Conservation (phyloP, 495 filamentous ascomycete genomes). For the Xeromyces bisporus region DNA sequence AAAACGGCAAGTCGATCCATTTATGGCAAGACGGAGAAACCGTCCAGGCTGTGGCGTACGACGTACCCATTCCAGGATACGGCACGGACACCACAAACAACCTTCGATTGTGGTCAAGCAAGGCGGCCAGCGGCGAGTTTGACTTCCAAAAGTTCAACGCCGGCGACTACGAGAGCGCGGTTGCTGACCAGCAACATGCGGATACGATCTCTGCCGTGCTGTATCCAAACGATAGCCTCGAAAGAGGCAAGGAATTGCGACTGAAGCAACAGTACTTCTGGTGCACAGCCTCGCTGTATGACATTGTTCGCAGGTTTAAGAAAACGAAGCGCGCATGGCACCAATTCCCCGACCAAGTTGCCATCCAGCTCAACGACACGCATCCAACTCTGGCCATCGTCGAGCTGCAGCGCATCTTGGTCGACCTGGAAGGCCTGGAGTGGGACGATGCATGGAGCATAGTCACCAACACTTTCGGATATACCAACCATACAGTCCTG, state of each 20-base stretch:
- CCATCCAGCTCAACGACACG: conserved; percentile 96
- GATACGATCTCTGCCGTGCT: conserved; percentile 96
- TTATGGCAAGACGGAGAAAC: conserved; percentile 87
- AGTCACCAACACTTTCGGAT: conserved; percentile 63
- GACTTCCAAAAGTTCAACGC: conserved; percentile 99
- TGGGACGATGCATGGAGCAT: conserved; percentile 92
- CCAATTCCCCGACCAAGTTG: conserved; percentile 85
- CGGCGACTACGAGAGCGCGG: conserved; percentile 93
- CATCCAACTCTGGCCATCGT: conserved; percentile 94
- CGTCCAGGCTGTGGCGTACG: conserved; percentile 85
- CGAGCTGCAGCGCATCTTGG: conserved; percentile 79
- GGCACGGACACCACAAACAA: conserved; percentile 87
- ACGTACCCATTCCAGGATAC: conserved; percentile 88
- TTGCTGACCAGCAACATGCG: conserved; percentile 85
- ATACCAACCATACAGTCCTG: conserved; percentile 96
- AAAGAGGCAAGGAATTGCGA: conserved; percentile 89
- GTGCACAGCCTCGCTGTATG: conserved; percentile 90
- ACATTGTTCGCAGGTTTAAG: conserved; percentile 95
- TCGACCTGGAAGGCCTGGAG: conserved; percentile 76
- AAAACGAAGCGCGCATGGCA: conserved; percentile 84
- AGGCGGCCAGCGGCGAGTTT: conserved; percentile 91
- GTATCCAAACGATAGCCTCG: conserved; percentile 95
- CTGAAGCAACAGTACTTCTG: conserved; percentile 99
- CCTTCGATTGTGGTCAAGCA: conserved; percentile 88
- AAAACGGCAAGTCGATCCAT: conserved; percentile 51